A percentile compares a stretch with the other conserved stretches of the same genome.
phyloP scores from a whole-genome alignment of 768 basidiomycete species.

The Tubosaeta sp. region DNA sequence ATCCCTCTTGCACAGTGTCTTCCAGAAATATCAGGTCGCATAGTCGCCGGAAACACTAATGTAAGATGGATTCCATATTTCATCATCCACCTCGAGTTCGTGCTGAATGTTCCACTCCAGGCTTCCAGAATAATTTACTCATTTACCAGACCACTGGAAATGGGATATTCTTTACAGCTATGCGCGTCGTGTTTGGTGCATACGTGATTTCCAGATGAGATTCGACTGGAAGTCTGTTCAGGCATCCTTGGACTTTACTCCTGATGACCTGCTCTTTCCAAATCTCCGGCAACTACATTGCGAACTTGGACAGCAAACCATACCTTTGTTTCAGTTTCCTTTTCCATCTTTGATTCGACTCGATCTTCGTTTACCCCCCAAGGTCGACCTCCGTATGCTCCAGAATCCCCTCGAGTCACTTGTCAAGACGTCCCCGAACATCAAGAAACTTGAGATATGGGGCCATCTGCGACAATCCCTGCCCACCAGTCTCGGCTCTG shows the following conservation, averaged over 20 bases:
- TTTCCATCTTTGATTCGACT: background rate
- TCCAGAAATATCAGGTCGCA: background rate
- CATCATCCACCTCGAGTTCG: background rate
- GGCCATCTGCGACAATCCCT: background rate
- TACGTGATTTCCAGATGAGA: background rate
- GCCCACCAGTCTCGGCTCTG: background rate
- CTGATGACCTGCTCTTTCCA: background rate
- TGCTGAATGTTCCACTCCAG: background rate
- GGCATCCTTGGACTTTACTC: background rate
- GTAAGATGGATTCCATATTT: background rate
- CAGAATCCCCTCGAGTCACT: background rate
- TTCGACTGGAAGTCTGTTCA: background rate
- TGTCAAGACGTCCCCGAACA: background rate
- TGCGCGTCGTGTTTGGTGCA: background rate
- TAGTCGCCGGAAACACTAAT: background rate
- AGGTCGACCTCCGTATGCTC: background rate
- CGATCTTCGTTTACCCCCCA: too few species aligned
- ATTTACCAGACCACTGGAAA: background rate
- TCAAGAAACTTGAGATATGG: background rate
- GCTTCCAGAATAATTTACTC: background rate
- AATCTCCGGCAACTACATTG: background rate
- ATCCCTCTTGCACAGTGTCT: background rate
- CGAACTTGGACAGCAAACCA: background rate
- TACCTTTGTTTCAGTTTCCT: background rate
- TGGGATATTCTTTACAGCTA: conserved; percentile 5